These are phyloP conservation scores for Euphorbia tirucalli DNA, from an alignment of 345 rosid species.

Conservation along the genomic window DNA sequence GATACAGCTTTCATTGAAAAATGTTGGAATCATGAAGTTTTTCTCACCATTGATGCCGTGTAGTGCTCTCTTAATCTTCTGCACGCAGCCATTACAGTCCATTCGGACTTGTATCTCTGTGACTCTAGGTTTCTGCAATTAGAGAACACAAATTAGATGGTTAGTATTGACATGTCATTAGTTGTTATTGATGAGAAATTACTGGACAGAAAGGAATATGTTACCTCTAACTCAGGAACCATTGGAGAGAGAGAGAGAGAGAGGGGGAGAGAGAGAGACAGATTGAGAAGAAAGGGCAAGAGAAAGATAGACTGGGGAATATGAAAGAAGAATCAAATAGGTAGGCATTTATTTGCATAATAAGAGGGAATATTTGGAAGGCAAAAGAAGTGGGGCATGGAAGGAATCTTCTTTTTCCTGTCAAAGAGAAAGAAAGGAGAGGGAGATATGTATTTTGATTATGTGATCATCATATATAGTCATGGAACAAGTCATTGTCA, in stretches of 20 bases:
- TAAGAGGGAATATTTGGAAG: constrained; percentile 51
- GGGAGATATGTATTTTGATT: not conserved
- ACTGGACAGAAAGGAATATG: not conserved
- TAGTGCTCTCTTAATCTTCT: constrained; percentile 68
- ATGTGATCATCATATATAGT: not conserved
- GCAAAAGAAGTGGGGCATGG: constrained; percentile 57
- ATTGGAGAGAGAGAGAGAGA: constrained; percentile 29
- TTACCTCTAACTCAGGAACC: constrained; percentile 51
- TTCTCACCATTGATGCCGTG: constrained; percentile 57
- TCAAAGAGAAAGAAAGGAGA: not conserved
- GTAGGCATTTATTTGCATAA: constrained; percentile 38
- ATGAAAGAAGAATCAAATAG: constrained; percentile 42
- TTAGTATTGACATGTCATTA: too few relatives aligned
- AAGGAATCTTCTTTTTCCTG: constrained; percentile 52
- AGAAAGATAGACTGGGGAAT: constrained; percentile 23
- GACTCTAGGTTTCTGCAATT: constrained; percentile 52
- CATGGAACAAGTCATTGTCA: constrained; percentile 24
- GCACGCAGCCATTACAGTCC: constrained; percentile 79
- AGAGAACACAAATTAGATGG: not conserved
- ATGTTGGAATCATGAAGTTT: not conserved
- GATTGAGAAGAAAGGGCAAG: constrained; percentile 10
- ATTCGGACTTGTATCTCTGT: constrained; percentile 68
- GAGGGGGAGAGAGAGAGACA: constrained; percentile 15
- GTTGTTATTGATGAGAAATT: not conserved
- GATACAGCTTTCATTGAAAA: too few relatives aligned